Percentiles rank a stretch among this genome's conserved stretches.
Conservation (phyloP, 805 yeast genomes). For the Myxozyma nipponensis region DNA sequence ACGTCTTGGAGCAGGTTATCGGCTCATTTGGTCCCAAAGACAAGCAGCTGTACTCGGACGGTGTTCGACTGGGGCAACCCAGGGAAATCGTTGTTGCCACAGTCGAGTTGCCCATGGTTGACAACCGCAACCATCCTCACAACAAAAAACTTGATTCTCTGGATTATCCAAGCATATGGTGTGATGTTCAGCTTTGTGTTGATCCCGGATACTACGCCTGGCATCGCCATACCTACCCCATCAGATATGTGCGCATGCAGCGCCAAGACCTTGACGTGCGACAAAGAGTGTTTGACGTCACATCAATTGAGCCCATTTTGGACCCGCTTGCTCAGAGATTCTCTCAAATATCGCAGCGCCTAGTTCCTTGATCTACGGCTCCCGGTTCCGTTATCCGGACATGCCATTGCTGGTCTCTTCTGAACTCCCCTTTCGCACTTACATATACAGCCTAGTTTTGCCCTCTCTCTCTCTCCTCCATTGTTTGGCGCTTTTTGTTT, state of each 20-base stretch:
- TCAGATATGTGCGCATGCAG: neutral
- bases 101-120: neutral
- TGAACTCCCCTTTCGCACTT: no score
- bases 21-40: neutral
- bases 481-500: no score
- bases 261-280: neutral
- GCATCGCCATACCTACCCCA: neutral
- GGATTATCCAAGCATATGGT: neutral
- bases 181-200: neutral
- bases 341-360: no score
- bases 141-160: neutral
- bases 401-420: no score
- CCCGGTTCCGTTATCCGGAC: no score
- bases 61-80: neutral
- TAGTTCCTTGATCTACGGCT: no score
- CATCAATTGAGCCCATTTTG: neutral
- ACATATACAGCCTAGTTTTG: no score
- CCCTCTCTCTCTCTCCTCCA: no score
- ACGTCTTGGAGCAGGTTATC: neutral
- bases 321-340: no score
- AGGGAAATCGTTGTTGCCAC: neutral
- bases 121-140: neutral
- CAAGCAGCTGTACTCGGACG: neutral
- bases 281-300: neutral
- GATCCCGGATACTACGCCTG: neutral